Percentiles rank a stretch among this genome's conserved stretches.
phyloP scores from a whole-genome alignment of 306 rosid genomes.

The Medicago lupulina region DNA sequence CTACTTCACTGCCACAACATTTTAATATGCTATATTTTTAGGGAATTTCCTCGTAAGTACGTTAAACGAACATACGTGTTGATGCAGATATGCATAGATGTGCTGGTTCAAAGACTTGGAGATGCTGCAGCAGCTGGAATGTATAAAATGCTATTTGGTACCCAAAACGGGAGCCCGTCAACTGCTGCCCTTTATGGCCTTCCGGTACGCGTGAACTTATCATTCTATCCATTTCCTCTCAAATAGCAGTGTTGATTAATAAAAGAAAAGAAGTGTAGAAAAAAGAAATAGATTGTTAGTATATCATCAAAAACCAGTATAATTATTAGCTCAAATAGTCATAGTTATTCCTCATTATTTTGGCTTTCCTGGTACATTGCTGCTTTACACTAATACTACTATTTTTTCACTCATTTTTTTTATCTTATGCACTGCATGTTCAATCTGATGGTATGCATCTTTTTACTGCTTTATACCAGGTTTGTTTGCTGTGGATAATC shows the following conservation, averaged over 20 bases:
- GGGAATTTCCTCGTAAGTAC: constrained; percentile 22
- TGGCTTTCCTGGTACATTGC: constrained; percentile 9
- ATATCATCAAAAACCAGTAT: constrained; percentile 20
- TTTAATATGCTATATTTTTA: constrained; percentile 13
- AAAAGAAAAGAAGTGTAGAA: not conserved
- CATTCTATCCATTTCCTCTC: constrained; percentile 5
- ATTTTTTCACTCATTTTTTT: not conserved
- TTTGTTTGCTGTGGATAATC: constrained; percentile 77
- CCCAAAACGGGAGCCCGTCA: constrained; percentile 69
- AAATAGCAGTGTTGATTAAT: constrained; percentile 14
- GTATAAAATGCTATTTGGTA: constrained; percentile 76
- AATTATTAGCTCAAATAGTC: constrained; percentile 9
- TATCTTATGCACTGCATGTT: not conserved
- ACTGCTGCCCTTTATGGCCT: constrained; percentile 72
- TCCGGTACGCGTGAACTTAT: constrained; percentile 66
- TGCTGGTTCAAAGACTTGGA: constrained; percentile 92
- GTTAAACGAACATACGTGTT: constrained; percentile 18
- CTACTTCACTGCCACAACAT: constrained; percentile 18
- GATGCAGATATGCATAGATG: constrained; percentile 89
- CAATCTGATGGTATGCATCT: constrained; percentile 19
- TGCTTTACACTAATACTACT: not conserved
- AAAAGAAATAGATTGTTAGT: not conserved
- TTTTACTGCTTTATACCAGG: constrained; percentile 53
- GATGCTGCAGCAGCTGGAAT: constrained; percentile 97
- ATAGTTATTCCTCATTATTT: not conserved